Conservation (phyloP, 2,329 filamentous ascomycete species). For the Bisporella sp. region DNA sequence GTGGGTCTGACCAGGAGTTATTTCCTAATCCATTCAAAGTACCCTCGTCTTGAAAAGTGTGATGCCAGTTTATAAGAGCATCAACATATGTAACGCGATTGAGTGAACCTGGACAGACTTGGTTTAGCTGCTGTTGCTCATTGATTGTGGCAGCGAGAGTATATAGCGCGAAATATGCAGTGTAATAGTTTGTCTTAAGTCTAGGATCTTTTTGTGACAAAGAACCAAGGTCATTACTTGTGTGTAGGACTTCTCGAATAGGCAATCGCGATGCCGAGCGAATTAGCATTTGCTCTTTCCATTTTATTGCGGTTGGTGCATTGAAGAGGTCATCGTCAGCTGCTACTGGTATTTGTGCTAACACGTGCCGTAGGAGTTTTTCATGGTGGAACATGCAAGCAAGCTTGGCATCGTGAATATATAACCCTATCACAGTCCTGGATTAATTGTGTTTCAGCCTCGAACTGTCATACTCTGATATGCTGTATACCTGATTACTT, state of each 20-base stretch:
- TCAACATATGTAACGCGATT: too few relatives aligned
- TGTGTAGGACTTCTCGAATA: not conserved
- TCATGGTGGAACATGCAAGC: slow-evolving; percentile 9
- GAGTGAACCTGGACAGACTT: too few relatives aligned
- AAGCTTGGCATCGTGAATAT: slow-evolving; percentile 41
- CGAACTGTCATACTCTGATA: not conserved
- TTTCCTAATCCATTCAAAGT: too few relatives aligned
- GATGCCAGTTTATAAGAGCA: too few relatives aligned
- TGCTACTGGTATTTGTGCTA: not conserved
- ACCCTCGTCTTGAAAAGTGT: too few relatives aligned
- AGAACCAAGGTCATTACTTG: not conserved
- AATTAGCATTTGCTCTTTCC: slow-evolving; percentile 1
- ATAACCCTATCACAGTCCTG: slow-evolving; percentile 36
- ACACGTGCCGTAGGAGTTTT: slow-evolving; percentile 6
- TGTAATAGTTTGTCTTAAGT: not conserved
- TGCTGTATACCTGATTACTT: slow-evolving; percentile 6
- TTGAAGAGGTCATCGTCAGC: slow-evolving; percentile 9
- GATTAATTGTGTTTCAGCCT: not conserved
- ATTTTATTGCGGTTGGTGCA: slow-evolving; percentile 5
- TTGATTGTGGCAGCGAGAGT: not conserved
- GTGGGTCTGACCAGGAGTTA: not conserved
- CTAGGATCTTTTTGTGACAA: too few relatives aligned
- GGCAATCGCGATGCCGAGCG: not conserved
- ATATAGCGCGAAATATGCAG: not conserved
- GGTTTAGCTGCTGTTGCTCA: not conserved